Evolutionary conservation across 2,329 filamentous ascomycete species (phyloP), one percentile per base, ranked within the genome.

Genomic region (Botrytis aclada): DNA sequence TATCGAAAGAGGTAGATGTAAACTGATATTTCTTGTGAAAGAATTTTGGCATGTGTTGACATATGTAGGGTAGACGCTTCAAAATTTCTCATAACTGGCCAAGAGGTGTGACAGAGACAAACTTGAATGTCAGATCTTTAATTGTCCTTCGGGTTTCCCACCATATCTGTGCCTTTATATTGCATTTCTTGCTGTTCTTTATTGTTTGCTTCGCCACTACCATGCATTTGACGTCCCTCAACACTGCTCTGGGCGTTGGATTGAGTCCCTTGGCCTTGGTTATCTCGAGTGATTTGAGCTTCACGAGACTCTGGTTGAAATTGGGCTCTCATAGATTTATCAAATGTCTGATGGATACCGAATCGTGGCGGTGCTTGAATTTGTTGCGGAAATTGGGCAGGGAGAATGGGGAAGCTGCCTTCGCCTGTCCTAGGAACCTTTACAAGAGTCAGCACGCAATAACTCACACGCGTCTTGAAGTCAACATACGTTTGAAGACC

Each of bases 361-460:
- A 56, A 34, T 56, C 6, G 61, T 32, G 65, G 34, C 25, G 41
- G 45, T 29, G 61, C 29, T 12, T 66, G 58, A 20, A 65, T 39
- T 10, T 56, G 45, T 56, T 29, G 43, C 47, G 45, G 47, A 65
- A 67, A 58, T 51, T 45, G 25, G 16, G 54, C 41, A 39, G 70
- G 32, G 43, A 65, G 29, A 32, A 72, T 47, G 22, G 71, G 64
- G 43, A 77, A 79, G 34, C 73, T 75, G 39, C 69, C 72, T 76
- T 78, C 76, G 25, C 76, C 77, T 65, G 76, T 73, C 54, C 63
- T 74, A 18, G 67, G 47, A n/a, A 63, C 73, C 72, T 74, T 63
- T 41, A 6, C 20, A 25, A 18, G 37, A 62, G 70, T 69, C 67
- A 58, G n/a, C 62, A 56, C 56, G 69, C 45, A 45, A 58, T 62